phyloP scores from a whole-genome alignment of 2,329 filamentous ascomycete species.

The Proliferodiscus dingleyae region DNA sequence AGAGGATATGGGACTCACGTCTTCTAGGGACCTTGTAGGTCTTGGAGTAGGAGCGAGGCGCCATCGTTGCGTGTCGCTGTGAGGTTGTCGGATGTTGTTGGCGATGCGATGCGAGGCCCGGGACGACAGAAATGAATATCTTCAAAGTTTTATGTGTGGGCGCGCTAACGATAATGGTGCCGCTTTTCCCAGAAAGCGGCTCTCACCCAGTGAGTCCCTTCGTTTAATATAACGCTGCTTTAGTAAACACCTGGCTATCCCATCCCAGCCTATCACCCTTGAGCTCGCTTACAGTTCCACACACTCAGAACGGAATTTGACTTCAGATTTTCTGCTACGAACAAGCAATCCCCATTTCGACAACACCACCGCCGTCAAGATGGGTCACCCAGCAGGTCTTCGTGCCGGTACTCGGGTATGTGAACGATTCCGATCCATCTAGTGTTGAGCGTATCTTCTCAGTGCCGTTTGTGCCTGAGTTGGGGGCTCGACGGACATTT shows the following conservation, averaged over 20 bases:
- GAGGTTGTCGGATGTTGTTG: conserved; percentile 6
- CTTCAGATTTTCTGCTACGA: too few species aligned
- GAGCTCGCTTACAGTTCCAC: too few species aligned
- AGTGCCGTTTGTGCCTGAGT: not conserved
- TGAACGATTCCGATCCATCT: conserved; percentile 25
- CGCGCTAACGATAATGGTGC: too few species aligned
- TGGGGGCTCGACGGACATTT: conserved; percentile 7
- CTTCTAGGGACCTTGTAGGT: conserved; percentile 98
- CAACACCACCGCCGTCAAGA: conserved; percentile 34
- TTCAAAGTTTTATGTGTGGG: conserved; percentile 1
- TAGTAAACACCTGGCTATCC: not conserved
- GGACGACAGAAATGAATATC: not conserved
- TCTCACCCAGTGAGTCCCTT: too few species aligned
- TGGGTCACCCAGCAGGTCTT: conserved; percentile 73
- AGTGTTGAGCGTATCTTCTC: not conserved
- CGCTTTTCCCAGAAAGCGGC: too few species aligned
- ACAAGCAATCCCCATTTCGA: conserved; percentile 8
- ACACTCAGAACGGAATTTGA: too few species aligned
- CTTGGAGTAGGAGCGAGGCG: conserved; percentile 83
- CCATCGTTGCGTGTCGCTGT: conserved; percentile 34
- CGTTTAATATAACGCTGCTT: not conserved
- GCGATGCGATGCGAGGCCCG: conserved; percentile 9
- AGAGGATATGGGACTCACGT: conserved; percentile 37
- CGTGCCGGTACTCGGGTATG: conserved; percentile 79
- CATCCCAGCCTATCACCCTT: too few species aligned